phyloP scores from a whole-genome alignment of 2,329 filamentous ascomycete species.

The Ceratocystis albifundus region DNA sequence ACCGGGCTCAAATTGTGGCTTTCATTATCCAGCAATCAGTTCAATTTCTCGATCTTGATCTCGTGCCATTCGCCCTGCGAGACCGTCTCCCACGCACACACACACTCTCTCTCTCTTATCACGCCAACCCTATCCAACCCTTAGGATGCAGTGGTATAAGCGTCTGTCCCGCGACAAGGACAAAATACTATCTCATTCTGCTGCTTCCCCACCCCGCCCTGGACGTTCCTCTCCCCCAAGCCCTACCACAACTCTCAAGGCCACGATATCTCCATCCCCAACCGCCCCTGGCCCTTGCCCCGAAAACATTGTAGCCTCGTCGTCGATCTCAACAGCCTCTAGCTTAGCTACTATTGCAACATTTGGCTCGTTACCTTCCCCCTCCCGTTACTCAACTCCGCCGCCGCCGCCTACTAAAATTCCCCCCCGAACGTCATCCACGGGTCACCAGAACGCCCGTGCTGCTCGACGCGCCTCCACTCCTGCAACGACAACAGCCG shows the following conservation, averaged over 20 bases:
- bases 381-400: slow-evolving; percentile 5
- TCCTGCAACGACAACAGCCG: neutral
- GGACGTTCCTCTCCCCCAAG: slow-evolving; percentile 8
- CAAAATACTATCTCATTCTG: slow-evolving; percentile 14
- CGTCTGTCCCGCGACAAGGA: slow-evolving; percentile 22
- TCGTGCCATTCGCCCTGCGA: neutral
- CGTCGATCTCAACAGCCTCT: slow-evolving; percentile 15
- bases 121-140: slow-evolving; percentile 30
- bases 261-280: slow-evolving; percentile 6
- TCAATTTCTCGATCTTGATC: neutral
- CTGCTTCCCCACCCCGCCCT: too few species aligned
- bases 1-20: neutral
- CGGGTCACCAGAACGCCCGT: slow-evolving; percentile 5
- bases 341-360: slow-evolving; percentile 20
- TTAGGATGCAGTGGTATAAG: slow-evolving; percentile 27
- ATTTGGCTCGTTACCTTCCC: slow-evolving; percentile 21
- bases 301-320: slow-evolving; percentile 11
- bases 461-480: neutral
- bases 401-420: slow-evolving; percentile 13
- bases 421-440: slow-evolving; percentile 21
- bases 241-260: slow-evolving; percentile 9
- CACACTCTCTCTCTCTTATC: slow-evolving; percentile 10
- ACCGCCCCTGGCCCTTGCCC: neutral
- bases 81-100: neutral
- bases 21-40: neutral